Percentiles rank a stretch among this genome's conserved stretches.
phyloP scores from a whole-genome alignment of 1,284 basidiomycete genomes.

The Cystobasidium sp. region DNA sequence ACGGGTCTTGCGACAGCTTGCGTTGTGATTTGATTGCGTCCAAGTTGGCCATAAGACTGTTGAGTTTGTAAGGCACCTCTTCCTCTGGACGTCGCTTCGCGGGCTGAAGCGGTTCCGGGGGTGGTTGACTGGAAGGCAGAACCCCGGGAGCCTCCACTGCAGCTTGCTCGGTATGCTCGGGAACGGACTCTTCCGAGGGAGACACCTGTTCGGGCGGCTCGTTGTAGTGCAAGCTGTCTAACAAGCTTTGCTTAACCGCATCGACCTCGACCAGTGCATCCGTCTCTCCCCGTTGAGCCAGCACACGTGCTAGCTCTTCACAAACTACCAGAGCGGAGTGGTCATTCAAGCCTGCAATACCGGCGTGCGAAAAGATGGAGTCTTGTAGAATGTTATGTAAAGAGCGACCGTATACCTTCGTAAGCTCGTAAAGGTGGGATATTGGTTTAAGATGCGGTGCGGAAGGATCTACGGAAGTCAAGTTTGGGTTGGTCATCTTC shows the following conservation, averaged over 20 bases:
- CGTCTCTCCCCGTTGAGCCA: constrained; percentile 39
- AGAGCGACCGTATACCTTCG: constrained; percentile 37
- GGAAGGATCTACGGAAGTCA: constrained; percentile 41
- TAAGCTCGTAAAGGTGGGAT: constrained; percentile 28
- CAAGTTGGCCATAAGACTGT: constrained; percentile 43
- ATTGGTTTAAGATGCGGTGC: constrained; percentile 46
- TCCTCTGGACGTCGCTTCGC: constrained; percentile 20
- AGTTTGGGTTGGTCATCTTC: constrained; percentile 34
- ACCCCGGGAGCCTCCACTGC: background rate
- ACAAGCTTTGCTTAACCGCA: constrained; percentile 1
- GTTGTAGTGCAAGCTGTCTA: constrained; percentile 5
- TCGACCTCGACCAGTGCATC: constrained; percentile 30
- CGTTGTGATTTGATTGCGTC: constrained; percentile 25
- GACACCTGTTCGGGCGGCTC: background rate
- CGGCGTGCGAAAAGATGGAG: constrained; percentile 40
- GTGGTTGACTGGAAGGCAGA: background rate
- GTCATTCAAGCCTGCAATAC: constrained; percentile 46
- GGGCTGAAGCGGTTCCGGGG: background rate
- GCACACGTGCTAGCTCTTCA: constrained; percentile 36
- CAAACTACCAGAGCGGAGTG: constrained; percentile 33
- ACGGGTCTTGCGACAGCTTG: constrained; percentile 47
- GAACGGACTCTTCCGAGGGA: background rate
- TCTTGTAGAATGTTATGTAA: constrained; percentile 45
- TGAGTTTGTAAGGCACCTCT: constrained; percentile 35
- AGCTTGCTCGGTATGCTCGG: background rate